phyloP scores from a whole-genome alignment of 345 rosid species.

The Gossypium longicalyx region DNA sequence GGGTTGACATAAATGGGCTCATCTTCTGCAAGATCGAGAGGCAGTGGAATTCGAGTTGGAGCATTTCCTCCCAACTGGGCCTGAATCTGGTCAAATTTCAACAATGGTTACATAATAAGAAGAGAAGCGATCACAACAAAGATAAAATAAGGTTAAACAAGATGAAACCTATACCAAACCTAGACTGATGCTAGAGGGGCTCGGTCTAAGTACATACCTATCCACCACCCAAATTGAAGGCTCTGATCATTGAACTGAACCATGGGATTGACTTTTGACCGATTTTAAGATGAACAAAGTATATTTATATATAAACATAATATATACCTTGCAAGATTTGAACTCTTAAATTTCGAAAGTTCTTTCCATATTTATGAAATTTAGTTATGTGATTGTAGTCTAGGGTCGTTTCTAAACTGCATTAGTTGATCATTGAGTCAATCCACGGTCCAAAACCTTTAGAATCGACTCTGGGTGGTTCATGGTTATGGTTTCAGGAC shows the following conservation, averaged over 20 bases:
- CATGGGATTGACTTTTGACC: background rate
- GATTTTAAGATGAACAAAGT: background rate
- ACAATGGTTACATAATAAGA: constrained; percentile 16
- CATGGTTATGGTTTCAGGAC: background rate
- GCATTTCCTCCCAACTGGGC: constrained; percentile 30
- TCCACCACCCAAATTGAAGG: background rate
- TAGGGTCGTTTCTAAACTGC: background rate
- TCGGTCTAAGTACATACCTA: background rate
- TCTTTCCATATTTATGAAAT: background rate
- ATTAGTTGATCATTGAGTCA: background rate
- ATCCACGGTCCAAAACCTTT: background rate
- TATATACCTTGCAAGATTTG: too few relatives aligned
- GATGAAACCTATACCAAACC: background rate
- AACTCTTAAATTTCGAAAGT: too few relatives aligned
- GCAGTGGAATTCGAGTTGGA: constrained; percentile 56
- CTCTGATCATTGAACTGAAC: background rate
- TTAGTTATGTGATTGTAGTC: background rate
- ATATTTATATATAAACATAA: too few relatives aligned
- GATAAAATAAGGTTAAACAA: background rate
- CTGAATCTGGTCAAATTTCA: constrained; percentile 39
- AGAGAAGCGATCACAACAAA: background rate
- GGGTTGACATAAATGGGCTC: constrained; percentile 74
- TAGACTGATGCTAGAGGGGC: background rate
- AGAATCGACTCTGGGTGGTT: background rate
- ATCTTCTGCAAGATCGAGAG: constrained; percentile 43